These are phyloP conservation scores for Dittrichia graveolens DNA, from an alignment of 129 eudicot genomes.

Conservation along the genomic window DNA sequence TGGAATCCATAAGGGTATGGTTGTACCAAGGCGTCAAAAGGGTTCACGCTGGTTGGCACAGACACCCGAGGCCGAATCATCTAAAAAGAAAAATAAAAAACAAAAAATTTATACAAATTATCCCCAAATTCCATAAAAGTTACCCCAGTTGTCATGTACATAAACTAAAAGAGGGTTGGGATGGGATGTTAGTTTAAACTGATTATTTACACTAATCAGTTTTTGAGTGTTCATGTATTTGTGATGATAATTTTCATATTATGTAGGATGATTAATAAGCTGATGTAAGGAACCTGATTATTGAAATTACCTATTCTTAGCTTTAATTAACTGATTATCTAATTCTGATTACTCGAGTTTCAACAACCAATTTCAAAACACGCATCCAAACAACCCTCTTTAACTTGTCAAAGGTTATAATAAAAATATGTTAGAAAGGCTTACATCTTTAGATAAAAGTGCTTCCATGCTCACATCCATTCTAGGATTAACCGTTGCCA, in stretches of 20 bases:
- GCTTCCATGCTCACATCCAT: constrained; percentile 72
- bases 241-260: neutral
- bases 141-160: neutral
- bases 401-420: neutral
- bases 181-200: neutral
- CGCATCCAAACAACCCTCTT: neutral
- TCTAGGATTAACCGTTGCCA: constrained; percentile 79
- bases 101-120: neutral
- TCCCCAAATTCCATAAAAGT: neutral
- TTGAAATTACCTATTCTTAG: too few relatives aligned
- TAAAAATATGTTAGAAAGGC: constrained; percentile 17
- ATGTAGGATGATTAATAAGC: too few relatives aligned
- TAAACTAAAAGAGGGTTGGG: neutral
- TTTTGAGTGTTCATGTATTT: neutral
- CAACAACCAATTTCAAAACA: neutral
- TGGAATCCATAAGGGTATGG: constrained; percentile 47
- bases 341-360: neutral
- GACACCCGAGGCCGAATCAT: constrained; percentile 50
- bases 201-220: neutral
- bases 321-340: neutral
- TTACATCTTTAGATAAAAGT: constrained; percentile 78
- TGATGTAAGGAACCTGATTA: too few relatives aligned
- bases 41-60: constrained; percentile 40
- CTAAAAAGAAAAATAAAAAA: constrained; percentile 32
- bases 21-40: constrained; percentile 45